Evolutionary conservation across 768 basidiomycete species (phyloP).

Genomic region (Lactifluus echinatus): DNA sequence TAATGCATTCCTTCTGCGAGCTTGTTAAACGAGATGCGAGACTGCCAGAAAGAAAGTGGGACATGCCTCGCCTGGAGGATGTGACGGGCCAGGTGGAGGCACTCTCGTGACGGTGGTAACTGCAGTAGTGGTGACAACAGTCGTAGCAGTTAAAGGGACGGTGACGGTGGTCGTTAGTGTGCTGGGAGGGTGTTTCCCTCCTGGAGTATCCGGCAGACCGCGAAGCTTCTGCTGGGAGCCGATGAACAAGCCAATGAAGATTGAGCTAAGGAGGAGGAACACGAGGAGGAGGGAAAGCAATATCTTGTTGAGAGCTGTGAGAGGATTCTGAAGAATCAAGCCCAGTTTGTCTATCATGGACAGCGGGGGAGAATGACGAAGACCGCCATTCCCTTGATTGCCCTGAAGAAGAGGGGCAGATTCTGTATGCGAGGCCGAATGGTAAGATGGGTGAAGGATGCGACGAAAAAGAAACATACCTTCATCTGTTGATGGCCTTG

Average conservation of each 20-base stretch:
- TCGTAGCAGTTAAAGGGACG: slow-evolving; percentile 29
- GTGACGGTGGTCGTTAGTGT: slow-evolving; percentile 36
- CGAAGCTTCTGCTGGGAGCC: slow-evolving; percentile 77
- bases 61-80: slow-evolving; percentile 37
- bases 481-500: slow-evolving; percentile 19
- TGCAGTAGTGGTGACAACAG: slow-evolving; percentile 32
- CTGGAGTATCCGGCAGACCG: slow-evolving; percentile 34
- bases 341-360: slow-evolving; percentile 43
- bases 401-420: slow-evolving; percentile 54
- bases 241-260: slow-evolving; percentile 91
- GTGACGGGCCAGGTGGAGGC: slow-evolving; percentile 31
- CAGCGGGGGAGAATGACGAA: slow-evolving; percentile 23
- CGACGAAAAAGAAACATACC: slow-evolving; percentile 5
- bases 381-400: slow-evolving; percentile 34
- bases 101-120: slow-evolving; percentile 26
- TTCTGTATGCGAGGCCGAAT: slow-evolving; percentile 34
- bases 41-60: background rate
- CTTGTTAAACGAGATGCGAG: background rate
- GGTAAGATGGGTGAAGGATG: background rate
- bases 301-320: slow-evolving; percentile 77
- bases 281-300: slow-evolving; percentile 68
- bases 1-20: slow-evolving; percentile 58
- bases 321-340: slow-evolving; percentile 58
- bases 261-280: slow-evolving; percentile 70
- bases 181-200: slow-evolving; percentile 31